Conservation (phyloP, 2,329 filamentous ascomycete genomes). For the Paradendryphiella salina region DNA sequence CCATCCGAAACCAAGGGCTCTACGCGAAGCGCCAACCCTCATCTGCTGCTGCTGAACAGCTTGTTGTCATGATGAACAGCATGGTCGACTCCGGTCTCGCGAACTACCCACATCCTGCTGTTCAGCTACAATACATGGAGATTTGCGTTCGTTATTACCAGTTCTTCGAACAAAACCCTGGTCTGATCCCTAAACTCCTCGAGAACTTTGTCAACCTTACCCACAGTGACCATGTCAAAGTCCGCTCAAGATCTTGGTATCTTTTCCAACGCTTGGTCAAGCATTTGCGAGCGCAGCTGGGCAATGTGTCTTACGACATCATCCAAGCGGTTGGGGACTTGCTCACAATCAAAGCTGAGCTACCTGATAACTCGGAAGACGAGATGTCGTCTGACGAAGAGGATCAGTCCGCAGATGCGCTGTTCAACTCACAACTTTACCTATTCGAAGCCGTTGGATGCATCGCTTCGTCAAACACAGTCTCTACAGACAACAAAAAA, state of each 20-base stretch:
- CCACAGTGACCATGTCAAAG: constrained; percentile 83
- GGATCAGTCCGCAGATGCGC: constrained; percentile 83
- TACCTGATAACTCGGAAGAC: constrained; percentile 75
- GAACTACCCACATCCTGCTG: constrained; percentile 84
- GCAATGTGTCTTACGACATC: constrained; percentile 86
- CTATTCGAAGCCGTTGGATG: constrained; percentile 94
- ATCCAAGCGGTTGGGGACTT: constrained; percentile 89
- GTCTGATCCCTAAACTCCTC: constrained; percentile 81
- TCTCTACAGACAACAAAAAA: constrained; percentile 81
- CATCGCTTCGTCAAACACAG: constrained; percentile 79
- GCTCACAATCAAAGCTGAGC: constrained; percentile 85
- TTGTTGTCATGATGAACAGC: constrained; percentile 90
- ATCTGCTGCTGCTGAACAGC: constrained; percentile 74
- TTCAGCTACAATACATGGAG: constrained; percentile 97
- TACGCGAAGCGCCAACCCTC: constrained; percentile 83
- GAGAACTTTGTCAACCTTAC: constrained; percentile 90
- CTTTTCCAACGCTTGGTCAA: constrained; percentile 92
- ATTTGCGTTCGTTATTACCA: constrained; percentile 92
- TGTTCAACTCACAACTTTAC: constrained; percentile 89
- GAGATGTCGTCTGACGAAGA: constrained; percentile 95
- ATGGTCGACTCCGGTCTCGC: constrained; percentile 95
- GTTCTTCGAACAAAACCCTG: constrained; percentile 84
- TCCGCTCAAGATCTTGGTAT: constrained; percentile 94
- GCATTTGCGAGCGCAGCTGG: constrained; percentile 79
- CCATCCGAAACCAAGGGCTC: constrained; percentile 84